Evolutionary conservation across 805 yeast genomes (phyloP), one percentile per base, ranked within the genome.

Genomic region (Wickerhamiella alocasiicola): DNA sequence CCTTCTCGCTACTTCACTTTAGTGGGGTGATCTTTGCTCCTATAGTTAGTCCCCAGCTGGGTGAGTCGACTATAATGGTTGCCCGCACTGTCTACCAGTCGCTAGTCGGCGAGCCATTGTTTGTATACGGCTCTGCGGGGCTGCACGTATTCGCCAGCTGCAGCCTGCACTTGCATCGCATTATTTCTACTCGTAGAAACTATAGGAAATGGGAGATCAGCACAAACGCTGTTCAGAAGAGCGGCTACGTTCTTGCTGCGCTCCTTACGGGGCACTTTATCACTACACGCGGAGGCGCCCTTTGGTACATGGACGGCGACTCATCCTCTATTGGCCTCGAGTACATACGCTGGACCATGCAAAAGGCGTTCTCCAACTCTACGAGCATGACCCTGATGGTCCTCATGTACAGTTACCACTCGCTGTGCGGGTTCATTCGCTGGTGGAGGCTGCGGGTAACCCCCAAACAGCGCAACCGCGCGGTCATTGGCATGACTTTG

Each of bases 81-180:
- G 74, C 75, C 0, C 63, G 88, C 28, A 68, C 73, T 13, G 49
- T 81, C 0, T 81, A 80, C 54, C 81, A 76, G 43, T 59, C 65
- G 0, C 67, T 76, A 0, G 48, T 59, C 1, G 56, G 74, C 11
- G 88, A 79, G 51, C 54, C 54, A 6, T 40, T 63, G 0, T 49
- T 71, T n/a, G 63, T 77, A 0, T 62, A 62, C 46, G 76, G 71
- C 1, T 58, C 76, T 0, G 56, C 66, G 1, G 53, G 60, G 0
- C 46, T 58, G 2, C 91, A 81, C 51, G 61, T 79, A 1, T 21
- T 60, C 1, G 59, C 76, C 36, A 88, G 91, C 0, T 38, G 75
- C 0, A 47, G 55, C 0, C 41, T 72, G 6, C 61, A 81, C 42
- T 20, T 62, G 0, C 44, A 68, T 4, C 60, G 70, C 20, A 49